phyloP scores from a whole-genome alignment of 1,139 yeast species.

The Protomyces gravidus region DNA sequence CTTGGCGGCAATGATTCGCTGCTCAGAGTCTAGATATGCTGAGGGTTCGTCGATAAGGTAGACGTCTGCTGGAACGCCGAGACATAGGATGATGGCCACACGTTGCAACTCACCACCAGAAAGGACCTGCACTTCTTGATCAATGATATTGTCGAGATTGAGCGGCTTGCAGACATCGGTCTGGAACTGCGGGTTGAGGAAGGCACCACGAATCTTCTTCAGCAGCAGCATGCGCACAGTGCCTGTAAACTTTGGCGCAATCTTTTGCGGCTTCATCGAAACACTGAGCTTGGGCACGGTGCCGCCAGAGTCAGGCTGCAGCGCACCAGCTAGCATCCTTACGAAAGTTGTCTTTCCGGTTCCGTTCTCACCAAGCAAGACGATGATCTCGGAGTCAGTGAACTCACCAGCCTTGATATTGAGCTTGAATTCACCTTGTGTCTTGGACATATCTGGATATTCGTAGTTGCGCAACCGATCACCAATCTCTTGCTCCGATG shows the following conservation, averaged over 20 bases:
- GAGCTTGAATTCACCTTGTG: constrained; percentile 92
- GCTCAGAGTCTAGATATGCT: constrained; percentile 97
- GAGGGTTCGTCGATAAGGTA: constrained; percentile 39
- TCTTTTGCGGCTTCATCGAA: constrained; percentile 97
- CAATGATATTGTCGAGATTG: constrained; percentile 86
- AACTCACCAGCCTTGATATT: constrained; percentile 80
- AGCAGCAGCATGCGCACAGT: constrained; percentile 95
- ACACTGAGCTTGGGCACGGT: constrained; percentile 83
- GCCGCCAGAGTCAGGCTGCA: constrained; percentile 74
- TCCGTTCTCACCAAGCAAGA: constrained; percentile 99
- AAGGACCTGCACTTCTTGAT: constrained; percentile 93
- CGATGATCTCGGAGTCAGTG: constrained; percentile 92
- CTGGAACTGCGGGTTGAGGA: constrained; percentile 95
- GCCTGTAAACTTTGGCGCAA: constrained; percentile 97
- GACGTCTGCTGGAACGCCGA: constrained; percentile 57
- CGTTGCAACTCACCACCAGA: constrained; percentile 99
- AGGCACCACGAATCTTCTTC: constrained; percentile 90
- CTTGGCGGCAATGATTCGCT: constrained; percentile 97
- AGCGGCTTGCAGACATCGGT: constrained; percentile 96
- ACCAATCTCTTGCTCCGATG: constrained; percentile 67
- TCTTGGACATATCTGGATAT: constrained; percentile 79
- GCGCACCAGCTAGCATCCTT: constrained; percentile 86
- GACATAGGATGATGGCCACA: constrained; percentile 91
- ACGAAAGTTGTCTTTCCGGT: constrained; percentile 98
- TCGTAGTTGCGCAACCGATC: constrained; percentile 74